phyloP scores from a whole-genome alignment of 164 flowering plant genomes.

The Magnolia kwangsiensis region DNA sequence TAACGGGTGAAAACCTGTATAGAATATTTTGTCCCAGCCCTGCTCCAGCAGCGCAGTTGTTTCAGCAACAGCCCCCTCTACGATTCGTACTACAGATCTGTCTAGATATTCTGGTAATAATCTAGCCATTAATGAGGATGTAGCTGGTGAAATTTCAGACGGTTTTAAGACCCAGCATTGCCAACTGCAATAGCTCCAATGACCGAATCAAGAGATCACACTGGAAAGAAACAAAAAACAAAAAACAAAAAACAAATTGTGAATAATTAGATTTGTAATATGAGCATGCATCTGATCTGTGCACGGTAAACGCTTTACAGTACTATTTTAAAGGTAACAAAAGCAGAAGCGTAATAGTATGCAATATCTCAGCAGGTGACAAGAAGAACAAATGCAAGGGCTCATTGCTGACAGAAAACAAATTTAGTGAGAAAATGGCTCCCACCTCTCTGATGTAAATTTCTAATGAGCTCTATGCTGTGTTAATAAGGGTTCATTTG shows the following conservation, averaged over 20 bases:
- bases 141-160: conserved; percentile 56
- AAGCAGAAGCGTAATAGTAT: not conserved
- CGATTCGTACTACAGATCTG: conserved; percentile 36
- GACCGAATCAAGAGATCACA: conserved; percentile 66
- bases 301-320: not conserved
- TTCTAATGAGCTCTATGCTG: not conserved
- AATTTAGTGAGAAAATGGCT: not conserved
- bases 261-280: not conserved
- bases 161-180: conserved; percentile 66
- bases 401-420: not conserved
- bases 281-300: conserved; percentile 1
- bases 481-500: not conserved
- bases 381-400: not conserved
- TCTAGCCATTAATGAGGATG: conserved; percentile 38
- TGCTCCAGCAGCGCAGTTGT: conserved; percentile 46
- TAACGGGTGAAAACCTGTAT: conserved; percentile 43
- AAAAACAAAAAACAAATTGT: no score
- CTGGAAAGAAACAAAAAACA: conserved; percentile 25
- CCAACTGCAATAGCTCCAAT: conserved; percentile 87
- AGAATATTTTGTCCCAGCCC: conserved; percentile 62
- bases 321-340: not conserved
- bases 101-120: conserved; percentile 40
- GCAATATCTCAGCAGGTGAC: not conserved
- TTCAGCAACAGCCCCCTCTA: conserved; percentile 55
- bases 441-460: not conserved